Base-by-base conservation (phyloP, 2,329 filamentous ascomycete genomes). In the Aureobasidium namibiae region DNA sequence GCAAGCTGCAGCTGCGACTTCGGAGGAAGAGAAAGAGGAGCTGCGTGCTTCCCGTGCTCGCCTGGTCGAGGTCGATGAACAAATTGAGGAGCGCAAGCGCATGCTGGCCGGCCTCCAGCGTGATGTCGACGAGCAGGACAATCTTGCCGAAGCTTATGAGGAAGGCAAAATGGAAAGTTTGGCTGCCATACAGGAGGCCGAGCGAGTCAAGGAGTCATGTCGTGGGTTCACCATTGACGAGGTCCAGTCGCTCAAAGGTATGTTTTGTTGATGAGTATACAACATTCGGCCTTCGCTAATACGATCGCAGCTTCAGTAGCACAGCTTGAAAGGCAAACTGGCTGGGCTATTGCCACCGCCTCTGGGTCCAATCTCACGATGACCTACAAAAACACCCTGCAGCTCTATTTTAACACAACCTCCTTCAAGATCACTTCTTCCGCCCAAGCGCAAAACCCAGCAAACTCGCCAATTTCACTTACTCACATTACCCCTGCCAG, bases 211-310 rank as follows among this genome's bases (percentile, higher is more conserved):
- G 62, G 91, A 96, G 70, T 89, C 95, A 67, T 95, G 88, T 70
- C 85, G 92, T 56, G 92, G 92, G 39, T 96, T 92, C 87, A 92
- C 87, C 60, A 83, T 86, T 56, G 85, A 81, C 29, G 94, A 97
- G 73, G 89, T 97, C 63, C 82, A 82, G 63, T 76, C 78, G 39
- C 78, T 95, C n/a, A 91, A 92, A 80, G 82, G 88, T 89, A 79
- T 69, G 77, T 68, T 23, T 18, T n/a, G 11, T 26, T n/a, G 29
- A 31, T 23, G 34, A 29, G 7, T 38, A 23, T 42, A 13, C 18
- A 34, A 10, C 11, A 24, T n/a, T 2, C 49, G 23, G 50, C 10
- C 11, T 11, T 14, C 10, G 49, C 75, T 81, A 69, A 82, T 70
- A 45, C n/a, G 36, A 33, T 6, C 7, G 58, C 66, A 90, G 87